phyloP scores from a whole-genome alignment of 345 rosid genomes.

The Boechera retrofracta region DNA sequence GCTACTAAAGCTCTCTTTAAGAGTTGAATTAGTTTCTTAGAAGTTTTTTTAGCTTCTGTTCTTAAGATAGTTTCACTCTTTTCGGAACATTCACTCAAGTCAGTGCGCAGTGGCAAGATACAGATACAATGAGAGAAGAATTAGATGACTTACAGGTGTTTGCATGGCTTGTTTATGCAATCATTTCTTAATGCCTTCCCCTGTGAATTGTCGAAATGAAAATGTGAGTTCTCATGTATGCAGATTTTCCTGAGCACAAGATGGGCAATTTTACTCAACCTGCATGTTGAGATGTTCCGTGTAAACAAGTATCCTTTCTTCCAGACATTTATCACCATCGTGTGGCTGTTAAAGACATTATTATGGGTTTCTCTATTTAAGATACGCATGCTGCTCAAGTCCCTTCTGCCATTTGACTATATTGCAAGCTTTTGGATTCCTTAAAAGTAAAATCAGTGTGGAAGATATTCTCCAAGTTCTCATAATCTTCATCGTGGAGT shows the following conservation, averaged over 20 bases:
- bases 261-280: constrained; percentile 96
- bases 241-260: constrained; percentile 99
- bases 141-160: constrained; percentile 93
- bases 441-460: constrained; percentile 68
- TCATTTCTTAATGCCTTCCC: constrained; percentile 5
- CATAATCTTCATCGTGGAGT: constrained; percentile 95
- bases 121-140: constrained; percentile 97
- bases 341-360: neutral
- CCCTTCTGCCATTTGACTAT: constrained; percentile 12
- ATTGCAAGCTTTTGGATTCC: constrained; percentile 51
- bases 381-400: constrained; percentile 3
- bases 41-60: constrained; percentile 14
- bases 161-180: constrained; percentile 30
- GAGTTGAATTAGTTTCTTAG: too few relatives aligned
- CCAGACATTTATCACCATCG: constrained; percentile 17
- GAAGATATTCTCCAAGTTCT: constrained; percentile 99
- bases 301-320: constrained; percentile 96
- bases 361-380: constrained; percentile 8
- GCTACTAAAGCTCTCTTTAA: too few relatives aligned
- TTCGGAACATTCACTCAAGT: constrained; percentile 98
- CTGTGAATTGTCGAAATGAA: neutral
- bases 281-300: constrained; percentile 98
- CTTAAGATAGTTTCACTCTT: constrained; percentile 23
- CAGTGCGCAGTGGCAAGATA: constrained; percentile 98
- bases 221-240: constrained; percentile 31